Conservation (phyloP, 805 yeast genomes). For the Candida andamanensis region DNA sequence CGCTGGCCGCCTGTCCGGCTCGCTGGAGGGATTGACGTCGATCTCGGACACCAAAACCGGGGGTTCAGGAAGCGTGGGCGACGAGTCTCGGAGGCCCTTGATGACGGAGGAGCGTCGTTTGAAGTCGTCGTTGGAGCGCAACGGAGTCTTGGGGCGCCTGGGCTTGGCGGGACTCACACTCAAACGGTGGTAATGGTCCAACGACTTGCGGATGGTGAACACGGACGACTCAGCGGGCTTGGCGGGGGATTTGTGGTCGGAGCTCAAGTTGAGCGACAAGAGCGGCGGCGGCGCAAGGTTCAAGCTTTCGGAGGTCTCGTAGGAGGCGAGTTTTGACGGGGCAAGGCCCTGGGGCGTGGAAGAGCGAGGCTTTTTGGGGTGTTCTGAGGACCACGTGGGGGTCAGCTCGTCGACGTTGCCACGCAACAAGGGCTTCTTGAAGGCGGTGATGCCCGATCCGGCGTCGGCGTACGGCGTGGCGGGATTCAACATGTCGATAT, state of each 20-base stretch:
- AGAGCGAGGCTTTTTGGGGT: conserved; percentile 9
- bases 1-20: too few species aligned
- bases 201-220: conserved; percentile 27
- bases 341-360: conserved; percentile 7
- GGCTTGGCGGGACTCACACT: conserved; percentile 28
- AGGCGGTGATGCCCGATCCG: conserved; percentile 1
- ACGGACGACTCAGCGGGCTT: conserved; percentile 5
- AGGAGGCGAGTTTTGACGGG: conserved; percentile 3
- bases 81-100: conserved; percentile 32
- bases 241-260: conserved; percentile 12
- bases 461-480: conserved; percentile 9
- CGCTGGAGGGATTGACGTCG: conserved; percentile 17
- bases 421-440: conserved; percentile 17
- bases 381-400: conserved; percentile 32
- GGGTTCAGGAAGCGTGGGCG: conserved; percentile 42
- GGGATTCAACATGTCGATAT: conserved; percentile 13
- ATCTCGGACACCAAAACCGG: conserved; percentile 36
- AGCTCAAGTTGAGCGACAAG: conserved; percentile 7
- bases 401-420: conserved; percentile 24
- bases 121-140: conserved; percentile 7
- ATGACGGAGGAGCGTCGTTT: conserved; percentile 29
- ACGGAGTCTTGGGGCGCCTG: conserved; percentile 14
- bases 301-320: conserved; percentile 22
- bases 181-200: conserved; percentile 25
- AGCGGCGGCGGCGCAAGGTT: conserved; percentile 19